phyloP scores from a whole-genome alignment of 169 alveolate species.

The Babesia ovata region DNA sequence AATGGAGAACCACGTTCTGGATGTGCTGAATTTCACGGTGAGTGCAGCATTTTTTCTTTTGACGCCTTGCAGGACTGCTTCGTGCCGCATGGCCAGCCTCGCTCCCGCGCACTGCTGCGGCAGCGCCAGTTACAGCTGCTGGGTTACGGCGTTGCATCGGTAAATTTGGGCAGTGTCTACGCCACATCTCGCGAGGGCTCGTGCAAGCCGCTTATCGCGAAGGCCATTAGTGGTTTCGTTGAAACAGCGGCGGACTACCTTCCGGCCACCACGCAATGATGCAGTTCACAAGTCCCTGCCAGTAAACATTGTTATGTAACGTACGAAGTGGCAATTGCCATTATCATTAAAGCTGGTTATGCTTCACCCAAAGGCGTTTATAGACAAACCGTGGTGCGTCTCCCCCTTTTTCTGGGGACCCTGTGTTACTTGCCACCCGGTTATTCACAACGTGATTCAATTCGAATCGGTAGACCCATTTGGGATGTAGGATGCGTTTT shows the following conservation, averaged over 20 bases:
- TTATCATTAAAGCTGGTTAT: too few species aligned
- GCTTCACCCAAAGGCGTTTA: too few species aligned
- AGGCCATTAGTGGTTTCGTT: constrained; percentile 51
- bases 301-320: too few species aligned
- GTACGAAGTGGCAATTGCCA: too few species aligned
- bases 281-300: too few species aligned
- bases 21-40: constrained; percentile 57
- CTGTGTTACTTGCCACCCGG: too few species aligned
- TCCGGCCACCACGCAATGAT: constrained; percentile 7
- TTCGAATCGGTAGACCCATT: too few species aligned
- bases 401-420: too few species aligned
- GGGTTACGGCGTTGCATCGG: constrained; percentile 53
- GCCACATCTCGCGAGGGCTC: constrained; percentile 24
- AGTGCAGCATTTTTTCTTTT: not conserved
- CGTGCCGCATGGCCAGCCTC: constrained; percentile 52
- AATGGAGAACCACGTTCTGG: constrained; percentile 51
- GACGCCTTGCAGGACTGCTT: constrained; percentile 41
- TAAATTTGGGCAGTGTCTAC: constrained; percentile 38
- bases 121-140: constrained; percentile 64
- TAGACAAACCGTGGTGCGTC: too few species aligned
- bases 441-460: too few species aligned
- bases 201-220: constrained; percentile 45
- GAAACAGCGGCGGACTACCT: constrained; percentile 52
- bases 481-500: too few species aligned
- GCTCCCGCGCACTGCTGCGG: constrained; percentile 55